Percentiles rank a stretch among this genome's conserved stretches.
Conservation (phyloP, 192 early-diverging fungal species). For the Physocladia obscura region DNA sequence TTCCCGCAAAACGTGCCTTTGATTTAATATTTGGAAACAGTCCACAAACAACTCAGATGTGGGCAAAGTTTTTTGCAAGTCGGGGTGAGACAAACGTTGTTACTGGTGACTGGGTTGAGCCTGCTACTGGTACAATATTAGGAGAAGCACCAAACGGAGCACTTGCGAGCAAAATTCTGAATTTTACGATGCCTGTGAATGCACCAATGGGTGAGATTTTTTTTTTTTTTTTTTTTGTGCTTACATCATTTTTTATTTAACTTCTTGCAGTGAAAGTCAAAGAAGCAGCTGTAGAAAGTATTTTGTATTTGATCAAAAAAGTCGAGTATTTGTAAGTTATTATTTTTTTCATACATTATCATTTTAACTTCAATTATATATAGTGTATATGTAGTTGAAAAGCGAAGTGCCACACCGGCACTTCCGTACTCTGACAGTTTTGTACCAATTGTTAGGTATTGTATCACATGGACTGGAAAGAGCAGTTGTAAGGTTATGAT, state of each 20-base stretch:
- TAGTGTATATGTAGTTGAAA: conserved; percentile 49
- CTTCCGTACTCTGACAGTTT: conserved; percentile 74
- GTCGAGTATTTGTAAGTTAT: conserved; percentile 58
- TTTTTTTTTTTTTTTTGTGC: background rate
- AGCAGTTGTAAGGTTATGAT: conserved; percentile 54
- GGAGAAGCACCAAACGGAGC: conserved; percentile 23
- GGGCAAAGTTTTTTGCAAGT: conserved; percentile 48
- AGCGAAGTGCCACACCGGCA: conserved; percentile 49
- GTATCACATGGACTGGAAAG: conserved; percentile 63
- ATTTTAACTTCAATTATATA: background rate
- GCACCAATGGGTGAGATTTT: conserved; percentile 61
- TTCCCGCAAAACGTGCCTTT: conserved; percentile 61
- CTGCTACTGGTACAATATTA: conserved; percentile 11
- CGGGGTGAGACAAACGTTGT: conserved; percentile 43
- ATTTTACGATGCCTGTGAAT: conserved; percentile 68
- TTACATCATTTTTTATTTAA: background rate
- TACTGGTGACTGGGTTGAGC: conserved; percentile 24
- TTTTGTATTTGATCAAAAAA: conserved; percentile 52
- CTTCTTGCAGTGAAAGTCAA: conserved; percentile 63
- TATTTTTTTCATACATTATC: conserved; percentile 16
- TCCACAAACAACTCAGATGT: conserved; percentile 43
- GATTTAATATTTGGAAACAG: conserved; percentile 54
- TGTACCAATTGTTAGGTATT: conserved; percentile 58
- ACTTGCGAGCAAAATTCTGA: conserved; percentile 42
- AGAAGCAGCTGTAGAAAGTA: conserved; percentile 64